Conservation (phyloP, 78 protist species). For the Capsaspora owczarzaki region DNA sequence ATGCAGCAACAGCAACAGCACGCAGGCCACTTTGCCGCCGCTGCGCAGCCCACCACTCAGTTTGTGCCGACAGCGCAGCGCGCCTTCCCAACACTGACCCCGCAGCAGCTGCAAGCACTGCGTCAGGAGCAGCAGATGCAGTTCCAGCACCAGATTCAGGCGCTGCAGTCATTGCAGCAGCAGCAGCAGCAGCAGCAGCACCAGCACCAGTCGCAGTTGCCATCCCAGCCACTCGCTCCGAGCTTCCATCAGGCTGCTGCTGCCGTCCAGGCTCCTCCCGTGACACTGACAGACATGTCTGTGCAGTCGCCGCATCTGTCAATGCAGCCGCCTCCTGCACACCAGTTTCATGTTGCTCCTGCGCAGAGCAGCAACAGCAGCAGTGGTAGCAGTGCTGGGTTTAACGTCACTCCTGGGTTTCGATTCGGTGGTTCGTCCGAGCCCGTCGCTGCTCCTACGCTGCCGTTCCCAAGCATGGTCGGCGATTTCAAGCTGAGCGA, state of each 20-base stretch:
- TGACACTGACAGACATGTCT: background rate
- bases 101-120: background rate
- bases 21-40: background rate
- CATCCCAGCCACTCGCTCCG: background rate
- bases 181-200: background rate
- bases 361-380: too few relatives aligned
- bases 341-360: too few relatives aligned
- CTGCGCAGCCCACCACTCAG: too few relatives aligned
- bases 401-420: too few relatives aligned
- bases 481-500: too few relatives aligned
- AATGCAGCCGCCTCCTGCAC: background rate
- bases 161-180: background rate
- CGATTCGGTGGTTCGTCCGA: too few relatives aligned
- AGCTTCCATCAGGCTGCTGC: background rate
- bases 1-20: background rate
- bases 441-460: too few relatives aligned
- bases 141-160: too few relatives aligned
- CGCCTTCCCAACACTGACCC: background rate
- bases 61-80: background rate
- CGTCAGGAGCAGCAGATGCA: too few relatives aligned
- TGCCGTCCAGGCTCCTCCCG: too few relatives aligned
- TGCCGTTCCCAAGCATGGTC: too few relatives aligned
- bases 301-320: background rate
- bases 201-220: background rate
- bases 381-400: too few relatives aligned